Base-by-base conservation (phyloP, 2,329 filamentous ascomycete genomes). In the Exophiala spinifera region DNA sequence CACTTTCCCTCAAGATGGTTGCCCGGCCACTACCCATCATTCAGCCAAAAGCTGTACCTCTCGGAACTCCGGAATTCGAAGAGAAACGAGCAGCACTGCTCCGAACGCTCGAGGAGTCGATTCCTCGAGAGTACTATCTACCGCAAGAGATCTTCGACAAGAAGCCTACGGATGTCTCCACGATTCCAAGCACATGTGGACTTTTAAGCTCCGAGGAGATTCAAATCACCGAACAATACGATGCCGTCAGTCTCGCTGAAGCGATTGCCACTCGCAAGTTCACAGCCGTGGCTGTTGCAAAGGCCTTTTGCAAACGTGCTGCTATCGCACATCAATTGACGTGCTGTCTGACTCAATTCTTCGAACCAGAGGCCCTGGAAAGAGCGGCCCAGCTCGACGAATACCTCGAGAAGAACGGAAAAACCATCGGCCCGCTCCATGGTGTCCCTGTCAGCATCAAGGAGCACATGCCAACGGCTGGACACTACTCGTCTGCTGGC, bases 401-500 rank as follows among this genome's bases (percentile, higher is more conserved):
- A 0, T 70, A 80, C 56, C 54, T 73, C 17, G 51, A 57, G n/a
- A 65, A 58, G 36, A 71, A 69, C 20, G 71, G 70, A 0, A 69
- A 66, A 45, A 70, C 77, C 1, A 64, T 80, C 2, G 84, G 83
- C 0, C 82, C 83, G 1, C 71, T 87, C 0, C 83, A 86, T 63
- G 83, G 84, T 5, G 71, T 87, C 0, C 83, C 83, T 0, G 72
- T 87, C 45, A 74, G 72, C 28, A 57, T 80, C 34, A 79, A 77
- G 53, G 73, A 78, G 45, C 72, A 77, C 49, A 75, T 78, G 59
- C 57, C 66, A 33, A 63, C 72, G 46, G 62, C 65, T 2, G 62
- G 56, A 14, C 48, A 39, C 3, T 52, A 55, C 31, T 55, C 51
- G 1, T 55, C 51, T 7, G 31, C 39, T 2, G 58, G 58, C 17